Base-by-base conservation (phyloP, 2,329 filamentous ascomycete species). In the Penicillium sp. region DNA sequence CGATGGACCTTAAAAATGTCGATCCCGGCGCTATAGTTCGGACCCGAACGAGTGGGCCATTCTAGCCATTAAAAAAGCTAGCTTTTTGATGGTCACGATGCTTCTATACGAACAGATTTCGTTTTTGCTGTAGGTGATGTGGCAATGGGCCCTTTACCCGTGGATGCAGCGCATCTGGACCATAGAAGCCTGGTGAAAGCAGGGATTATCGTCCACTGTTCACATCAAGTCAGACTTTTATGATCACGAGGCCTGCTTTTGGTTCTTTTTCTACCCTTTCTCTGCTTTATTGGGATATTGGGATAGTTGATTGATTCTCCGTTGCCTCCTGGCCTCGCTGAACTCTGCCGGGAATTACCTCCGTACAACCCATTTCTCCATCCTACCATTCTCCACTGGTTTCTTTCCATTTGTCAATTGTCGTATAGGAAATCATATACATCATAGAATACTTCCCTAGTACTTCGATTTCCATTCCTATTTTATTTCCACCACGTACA, bases 121-220 rank as follows among this genome's bases (percentile, higher is more conserved):
- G 26, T n/a, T n/a, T n/a, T n/a, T n/a, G 18, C 18, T 18, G 33
- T n/a, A 35, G 35, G 9, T 42, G 33, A n/a, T 40, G 48, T 51
- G 37, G 49, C 47, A 51, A 51, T 15, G 23, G 49, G 11, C 3
- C n/a, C 6, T 18, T 18, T 37, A 48, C 8, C 44, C 44, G 44
- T 46, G 44, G 44, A 46, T 46, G 11, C 44, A 22, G 4, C 11
- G n/a, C 25, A 11, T 43, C 41, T 49, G 58, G 64, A 56, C 60
- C 59, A 55, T 62, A 61, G 60, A 65, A 58, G 64, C 61, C 68
- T 63, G 51, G 65, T 64, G 62, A 66, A 62, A 63, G 54, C 61
- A 64, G 47, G 56, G 33, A 37, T 37, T 37, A 18, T 18, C 3
- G 7, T 2, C 4, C 12, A 29, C 5, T n/a, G 33, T 6, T 37